Conservation (phyloP, 352 stramenopile species). For the Phytopythium helicoides region DNA sequence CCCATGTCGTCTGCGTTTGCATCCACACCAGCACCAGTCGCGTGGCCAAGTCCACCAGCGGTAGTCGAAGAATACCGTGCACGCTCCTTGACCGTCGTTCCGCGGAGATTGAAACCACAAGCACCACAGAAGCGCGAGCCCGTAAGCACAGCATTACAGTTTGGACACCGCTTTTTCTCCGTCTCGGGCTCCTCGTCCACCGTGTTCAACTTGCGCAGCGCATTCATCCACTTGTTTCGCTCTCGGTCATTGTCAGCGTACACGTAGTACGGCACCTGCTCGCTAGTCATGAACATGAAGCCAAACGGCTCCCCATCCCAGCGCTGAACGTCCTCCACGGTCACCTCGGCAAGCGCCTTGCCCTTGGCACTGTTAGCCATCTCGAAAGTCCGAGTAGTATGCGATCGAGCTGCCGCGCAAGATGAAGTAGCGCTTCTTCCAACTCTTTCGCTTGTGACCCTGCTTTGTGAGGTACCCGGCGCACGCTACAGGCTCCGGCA, state of each 20-base stretch:
- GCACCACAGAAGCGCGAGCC: slow-evolving; percentile 86
- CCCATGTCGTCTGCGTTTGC: slow-evolving; percentile 1
- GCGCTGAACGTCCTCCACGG: slow-evolving; percentile 80
- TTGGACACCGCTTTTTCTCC: slow-evolving; percentile 83
- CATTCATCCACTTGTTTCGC: slow-evolving; percentile 87
- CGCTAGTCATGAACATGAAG: slow-evolving; percentile 90
- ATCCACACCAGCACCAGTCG: slow-evolving; percentile 50
- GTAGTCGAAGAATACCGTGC: slow-evolving; percentile 18
- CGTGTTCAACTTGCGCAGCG: slow-evolving; percentile 71
- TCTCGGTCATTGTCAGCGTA: slow-evolving; percentile 88
- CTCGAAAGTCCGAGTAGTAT: slow-evolving; percentile 88
- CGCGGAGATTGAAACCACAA: slow-evolving; percentile 84
- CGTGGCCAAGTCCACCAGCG: slow-evolving; percentile 12
- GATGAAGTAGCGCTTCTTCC: slow-evolving; percentile 91
- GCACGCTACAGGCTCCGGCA: slow-evolving; percentile 76
- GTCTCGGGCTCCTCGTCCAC: slow-evolving; percentile 67
- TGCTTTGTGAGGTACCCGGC: slow-evolving; percentile 88
- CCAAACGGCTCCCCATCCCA: slow-evolving; percentile 86
- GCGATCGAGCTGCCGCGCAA: slow-evolving; percentile 68
- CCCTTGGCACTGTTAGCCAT: slow-evolving; percentile 79
- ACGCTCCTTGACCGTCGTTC: slow-evolving; percentile 64
- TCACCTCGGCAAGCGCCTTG: slow-evolving; percentile 76
- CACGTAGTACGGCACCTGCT: slow-evolving; percentile 90
- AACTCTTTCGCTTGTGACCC: slow-evolving; percentile 89
- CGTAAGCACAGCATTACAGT: slow-evolving; percentile 83